These are phyloP conservation scores for Epichloe gansuensis DNA, from an alignment of 2,329 filamentous ascomycete species.

Conservation along the genomic window DNA sequence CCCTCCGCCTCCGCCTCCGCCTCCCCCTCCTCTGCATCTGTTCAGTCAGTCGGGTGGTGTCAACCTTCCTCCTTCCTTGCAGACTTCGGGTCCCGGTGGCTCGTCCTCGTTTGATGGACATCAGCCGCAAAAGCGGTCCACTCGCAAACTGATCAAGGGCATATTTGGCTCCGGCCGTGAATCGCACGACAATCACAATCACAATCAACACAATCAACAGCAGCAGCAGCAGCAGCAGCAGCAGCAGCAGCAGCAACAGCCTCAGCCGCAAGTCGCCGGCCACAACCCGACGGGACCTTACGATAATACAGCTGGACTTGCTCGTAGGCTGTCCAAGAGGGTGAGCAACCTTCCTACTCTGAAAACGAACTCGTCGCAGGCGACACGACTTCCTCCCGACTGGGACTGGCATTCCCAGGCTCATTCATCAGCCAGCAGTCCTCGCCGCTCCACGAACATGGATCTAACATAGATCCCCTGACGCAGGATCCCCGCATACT, in stretches of 20 bases:
- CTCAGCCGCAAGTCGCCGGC: slow-evolving; percentile 3
- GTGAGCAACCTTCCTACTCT: slow-evolving; percentile 35
- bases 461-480: slow-evolving; percentile 27
- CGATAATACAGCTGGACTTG: slow-evolving; percentile 36
- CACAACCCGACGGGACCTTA: slow-evolving; percentile 24
- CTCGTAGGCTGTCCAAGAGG: slow-evolving; percentile 44
- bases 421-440: slow-evolving; percentile 11
- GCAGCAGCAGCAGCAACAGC: slow-evolving; percentile 8
- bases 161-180: slow-evolving; percentile 30
- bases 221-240: slow-evolving; percentile 10
- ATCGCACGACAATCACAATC: slow-evolving; percentile 12
- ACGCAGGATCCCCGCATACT: slow-evolving; percentile 27
- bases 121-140: slow-evolving; percentile 34
- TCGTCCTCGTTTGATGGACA: slow-evolving; percentile 20
- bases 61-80: slow-evolving; percentile 18
- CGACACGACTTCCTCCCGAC: slow-evolving; percentile 6
- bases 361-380: slow-evolving; percentile 26
- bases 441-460: slow-evolving; percentile 31
- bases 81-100: slow-evolving; percentile 16
- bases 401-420: slow-evolving; percentile 12
- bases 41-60: slow-evolving; percentile 18
- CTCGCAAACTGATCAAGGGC: slow-evolving; percentile 41
- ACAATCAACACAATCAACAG: slow-evolving; percentile 16
- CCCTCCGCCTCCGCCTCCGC: too few species aligned
- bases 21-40: slow-evolving; percentile 17